phyloP scores from a whole-genome alignment of 371 early-diverging fungal species.

The Furculomyces boomerangus region DNA sequence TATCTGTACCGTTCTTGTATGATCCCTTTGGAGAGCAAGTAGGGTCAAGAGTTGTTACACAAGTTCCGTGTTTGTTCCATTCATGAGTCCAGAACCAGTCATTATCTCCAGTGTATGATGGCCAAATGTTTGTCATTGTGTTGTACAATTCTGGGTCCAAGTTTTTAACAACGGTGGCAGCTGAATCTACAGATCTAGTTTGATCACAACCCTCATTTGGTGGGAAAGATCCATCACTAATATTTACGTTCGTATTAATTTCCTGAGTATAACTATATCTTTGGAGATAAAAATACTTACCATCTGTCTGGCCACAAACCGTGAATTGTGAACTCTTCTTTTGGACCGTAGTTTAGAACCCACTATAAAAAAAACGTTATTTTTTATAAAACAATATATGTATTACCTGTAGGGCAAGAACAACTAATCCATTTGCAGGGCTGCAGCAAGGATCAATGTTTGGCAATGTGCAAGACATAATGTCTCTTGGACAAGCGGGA shows the following conservation, averaged over 20 bases:
- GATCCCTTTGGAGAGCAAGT: constrained; percentile 26
- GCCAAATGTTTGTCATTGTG: constrained; percentile 52
- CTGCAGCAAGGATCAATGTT: constrained; percentile 40
- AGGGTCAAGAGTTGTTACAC: constrained; percentile 42
- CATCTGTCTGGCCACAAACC: constrained; percentile 61
- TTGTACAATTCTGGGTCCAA: constrained; percentile 22
- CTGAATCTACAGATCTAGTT: constrained; percentile 28
- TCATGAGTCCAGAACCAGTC: constrained; percentile 48
- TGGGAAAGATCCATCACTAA: constrained; percentile 30
- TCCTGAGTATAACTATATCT: not conserved
- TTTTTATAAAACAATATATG: not conserved
- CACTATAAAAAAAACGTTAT: constrained; percentile 12
- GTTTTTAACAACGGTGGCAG: constrained; percentile 24
- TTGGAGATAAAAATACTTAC: not conserved
- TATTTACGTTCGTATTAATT: not conserved
- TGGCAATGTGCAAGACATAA: constrained; percentile 22
- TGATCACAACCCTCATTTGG: constrained; percentile 46
- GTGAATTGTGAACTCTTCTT: constrained; percentile 40
- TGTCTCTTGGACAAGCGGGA: constrained; percentile 26
- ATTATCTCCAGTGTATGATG: constrained; percentile 42
- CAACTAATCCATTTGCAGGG: constrained; percentile 42
- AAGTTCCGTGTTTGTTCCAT: constrained; percentile 69
- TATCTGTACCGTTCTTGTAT: constrained; percentile 32
- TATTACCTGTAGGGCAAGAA: constrained; percentile 25
- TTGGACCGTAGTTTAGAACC: constrained; percentile 30